Evolutionary conservation across 495 filamentous ascomycete species (phyloP), one percentile per base, ranked within the genome.

Genomic region (Clavariopsis aquatica): DNA sequence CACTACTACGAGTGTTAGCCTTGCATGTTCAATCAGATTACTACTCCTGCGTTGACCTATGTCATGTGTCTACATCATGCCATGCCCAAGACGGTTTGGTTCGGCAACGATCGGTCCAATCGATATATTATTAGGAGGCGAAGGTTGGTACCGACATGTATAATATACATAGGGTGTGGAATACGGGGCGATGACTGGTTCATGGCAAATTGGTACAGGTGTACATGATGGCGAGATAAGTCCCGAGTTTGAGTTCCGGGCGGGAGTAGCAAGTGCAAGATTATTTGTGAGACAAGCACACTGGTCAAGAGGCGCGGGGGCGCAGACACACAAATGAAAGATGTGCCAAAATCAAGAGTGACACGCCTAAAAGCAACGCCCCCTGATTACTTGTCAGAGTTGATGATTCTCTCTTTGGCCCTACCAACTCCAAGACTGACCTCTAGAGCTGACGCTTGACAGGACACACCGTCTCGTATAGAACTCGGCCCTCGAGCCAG

Each of bases 61-160:
- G 19, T 24, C 15, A n/a, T 17, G 12, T 58, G 17, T 22, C 38
- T 45, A 38, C 2, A 38, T 27, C 22, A n/a, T n/a, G n/a, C 6
- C 13, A 19, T 45, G 4, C 9, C 6, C 13, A 19, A 45, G 19
- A 12, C 55, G 55, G 41, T 26, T 63, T 34, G 51, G 52, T 28
- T 43, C 51, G 60, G 51, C 52, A 63, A 47, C 51, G 52, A 49
- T n/a, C 52, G 52, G 60, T 63, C 45, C 29, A 45, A 20, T n/a
- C n/a, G n/a, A n/a, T n/a, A n/a, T 1, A 45, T 13, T 34, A 55
- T 56, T 49, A 27, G 52, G 27, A 55, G 52, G 52, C n/a, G 38
- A 49, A 34, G 22, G 47, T 5, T 49, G 60, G 60, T 63, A 63
- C 51, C 52, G 52, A 63, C 20, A 56, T 57, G 26, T 56, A 54